Evolutionary conservation across 2,329 filamentous ascomycete genomes (phyloP).

Genomic region (Fusarium tupiense): DNA sequence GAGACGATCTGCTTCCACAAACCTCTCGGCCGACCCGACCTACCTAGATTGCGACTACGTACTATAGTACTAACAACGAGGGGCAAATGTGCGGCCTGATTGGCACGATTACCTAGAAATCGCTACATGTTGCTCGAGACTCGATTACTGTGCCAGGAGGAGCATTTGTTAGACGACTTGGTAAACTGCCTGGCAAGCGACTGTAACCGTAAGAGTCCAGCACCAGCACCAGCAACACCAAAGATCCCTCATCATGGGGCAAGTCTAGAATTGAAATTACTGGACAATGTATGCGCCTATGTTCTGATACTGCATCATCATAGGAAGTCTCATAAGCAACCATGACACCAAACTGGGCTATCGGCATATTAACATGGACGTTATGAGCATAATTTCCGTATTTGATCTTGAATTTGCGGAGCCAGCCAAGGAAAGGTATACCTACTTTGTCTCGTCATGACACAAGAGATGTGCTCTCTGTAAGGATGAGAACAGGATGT

Average conservation of each 20-base stretch:
- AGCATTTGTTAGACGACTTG: neutral
- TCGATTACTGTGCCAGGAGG: constrained; percentile 5
- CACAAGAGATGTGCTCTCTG: neutral
- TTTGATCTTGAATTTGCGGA: neutral
- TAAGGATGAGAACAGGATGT: neutral
- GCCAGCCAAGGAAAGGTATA: neutral
- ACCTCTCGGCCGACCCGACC: constrained; percentile 9
- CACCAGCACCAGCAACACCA: neutral
- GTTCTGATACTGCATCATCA: neutral
- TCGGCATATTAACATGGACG: constrained; percentile 2
- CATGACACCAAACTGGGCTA: neutral
- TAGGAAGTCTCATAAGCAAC: constrained; percentile 4
- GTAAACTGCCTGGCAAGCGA: neutral
- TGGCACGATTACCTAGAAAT: constrained; percentile 10
- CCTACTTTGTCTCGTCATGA: neutral
- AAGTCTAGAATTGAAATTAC: neutral
- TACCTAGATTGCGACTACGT: neutral
- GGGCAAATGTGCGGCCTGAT: constrained; percentile 1
- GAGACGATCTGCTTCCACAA: constrained; percentile 11
- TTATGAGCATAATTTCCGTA: neutral
- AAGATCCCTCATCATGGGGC: neutral
- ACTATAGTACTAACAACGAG: constrained; percentile 14
- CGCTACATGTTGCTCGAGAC: neutral
- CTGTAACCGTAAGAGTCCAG: neutral
- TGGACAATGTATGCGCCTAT: neutral